A percentile compares a stretch with the other conserved stretches of the same genome.
These are phyloP conservation scores for Gaertneriomyces sp. DNA, from an alignment of 192 early-diverging fungal species.

Conservation along the genomic window DNA sequence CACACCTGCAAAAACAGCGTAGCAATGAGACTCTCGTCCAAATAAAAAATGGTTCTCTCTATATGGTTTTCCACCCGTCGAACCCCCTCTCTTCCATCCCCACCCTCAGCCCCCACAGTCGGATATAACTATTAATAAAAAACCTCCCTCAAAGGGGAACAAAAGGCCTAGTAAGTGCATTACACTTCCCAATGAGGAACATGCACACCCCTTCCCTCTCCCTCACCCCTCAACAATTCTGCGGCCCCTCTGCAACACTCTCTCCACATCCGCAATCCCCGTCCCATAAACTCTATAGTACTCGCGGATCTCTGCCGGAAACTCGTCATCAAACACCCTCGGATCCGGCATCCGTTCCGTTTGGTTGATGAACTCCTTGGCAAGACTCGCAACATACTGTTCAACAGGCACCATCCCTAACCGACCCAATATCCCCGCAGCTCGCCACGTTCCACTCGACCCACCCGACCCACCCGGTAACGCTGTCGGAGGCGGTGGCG, in stretches of 20 bases:
- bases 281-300: constrained; percentile 29
- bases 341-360: constrained; percentile 34
- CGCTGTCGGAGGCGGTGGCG: neutral
- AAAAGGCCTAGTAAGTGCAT: too few relatives aligned
- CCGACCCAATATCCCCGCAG: constrained; percentile 34
- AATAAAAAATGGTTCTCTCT: too few relatives aligned
- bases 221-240: too few relatives aligned
- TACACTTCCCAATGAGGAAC: too few relatives aligned
- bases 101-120: too few relatives aligned
- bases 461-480: constrained; percentile 10
- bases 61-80: too few relatives aligned
- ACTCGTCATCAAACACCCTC: constrained; percentile 28
- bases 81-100: too few relatives aligned
- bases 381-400: constrained; percentile 26
- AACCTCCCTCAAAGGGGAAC: too few relatives aligned
- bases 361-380: neutral
- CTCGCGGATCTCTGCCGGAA: constrained; percentile 32
- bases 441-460: constrained; percentile 10
- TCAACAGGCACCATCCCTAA: constrained; percentile 40
- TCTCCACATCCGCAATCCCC: constrained; percentile 26
- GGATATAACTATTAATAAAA: too few relatives aligned
- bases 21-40: too few relatives aligned
- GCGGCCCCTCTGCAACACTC: constrained; percentile 1
- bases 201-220: too few relatives aligned
- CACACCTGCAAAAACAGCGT: too few relatives aligned